Conservation (phyloP, 331 rosid genomes). For the Telfairia occidentalis region DNA sequence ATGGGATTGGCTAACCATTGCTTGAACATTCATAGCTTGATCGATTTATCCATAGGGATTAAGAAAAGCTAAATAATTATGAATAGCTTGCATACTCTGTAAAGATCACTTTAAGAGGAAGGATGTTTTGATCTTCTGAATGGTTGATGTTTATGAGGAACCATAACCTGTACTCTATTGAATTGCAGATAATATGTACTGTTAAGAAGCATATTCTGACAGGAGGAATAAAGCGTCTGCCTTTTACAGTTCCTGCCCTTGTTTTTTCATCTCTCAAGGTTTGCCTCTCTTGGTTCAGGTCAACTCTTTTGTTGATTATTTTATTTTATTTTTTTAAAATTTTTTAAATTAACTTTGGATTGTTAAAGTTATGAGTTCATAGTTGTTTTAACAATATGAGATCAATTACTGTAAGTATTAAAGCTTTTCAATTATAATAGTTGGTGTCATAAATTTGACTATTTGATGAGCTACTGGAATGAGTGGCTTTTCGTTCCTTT, state of each 20-base stretch:
- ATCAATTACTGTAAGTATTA: neutral
- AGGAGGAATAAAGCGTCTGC: constrained; percentile 88
- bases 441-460: neutral
- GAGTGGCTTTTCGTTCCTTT: neutral
- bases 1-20: neutral
- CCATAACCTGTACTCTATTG: constrained; percentile 9
- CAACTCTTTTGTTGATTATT: neutral
- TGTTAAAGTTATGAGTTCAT: neutral
- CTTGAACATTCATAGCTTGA: neutral
- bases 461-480: neutral
- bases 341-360: neutral
- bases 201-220: constrained; percentile 70
- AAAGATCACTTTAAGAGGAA: neutral
- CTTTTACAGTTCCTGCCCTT: constrained; percentile 81
- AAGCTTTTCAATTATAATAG: neutral
- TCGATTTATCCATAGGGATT: neutral
- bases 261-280: constrained; percentile 88
- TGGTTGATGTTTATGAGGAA: constrained; percentile 1
- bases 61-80: neutral
- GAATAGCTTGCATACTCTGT: neutral
- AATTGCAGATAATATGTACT: constrained; percentile 74
- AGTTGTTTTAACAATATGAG: neutral
- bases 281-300: constrained; percentile 11
- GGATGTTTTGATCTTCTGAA: neutral
- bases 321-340: no score